Conservation (phyloP, 345 rosid species). For the Populus euphratica region DNA sequence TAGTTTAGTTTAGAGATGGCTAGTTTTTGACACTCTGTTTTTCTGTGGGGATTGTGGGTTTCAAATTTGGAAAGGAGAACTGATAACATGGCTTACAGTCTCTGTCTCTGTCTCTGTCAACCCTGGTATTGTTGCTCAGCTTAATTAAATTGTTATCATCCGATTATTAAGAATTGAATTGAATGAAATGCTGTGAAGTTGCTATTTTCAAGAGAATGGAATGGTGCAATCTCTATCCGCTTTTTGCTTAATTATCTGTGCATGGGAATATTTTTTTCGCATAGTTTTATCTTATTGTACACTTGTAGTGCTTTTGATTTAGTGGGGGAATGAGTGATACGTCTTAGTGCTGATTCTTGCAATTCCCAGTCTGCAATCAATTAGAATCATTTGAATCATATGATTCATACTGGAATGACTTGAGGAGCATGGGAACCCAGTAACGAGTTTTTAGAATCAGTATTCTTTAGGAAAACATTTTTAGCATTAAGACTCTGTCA, state of each 20-base stretch:
- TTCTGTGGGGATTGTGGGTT: too few relatives aligned
- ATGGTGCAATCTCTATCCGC: neutral
- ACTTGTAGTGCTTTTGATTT: neutral
- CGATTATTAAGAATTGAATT: too few relatives aligned
- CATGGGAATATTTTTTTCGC: neutral
- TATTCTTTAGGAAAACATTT: neutral
- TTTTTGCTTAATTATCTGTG: neutral
- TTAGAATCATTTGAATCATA: neutral
- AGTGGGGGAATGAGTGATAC: neutral
- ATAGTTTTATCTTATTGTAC: neutral
- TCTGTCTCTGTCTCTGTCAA: too few relatives aligned
- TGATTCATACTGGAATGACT: neutral
- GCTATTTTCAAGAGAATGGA: neutral
- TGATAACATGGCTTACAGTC: too few relatives aligned
- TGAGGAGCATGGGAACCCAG: neutral
- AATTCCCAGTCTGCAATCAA: neutral
- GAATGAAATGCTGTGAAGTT: too few relatives aligned
- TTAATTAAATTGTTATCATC: too few relatives aligned
- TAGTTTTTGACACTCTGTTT: too few relatives aligned
- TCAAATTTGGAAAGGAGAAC: too few relatives aligned
- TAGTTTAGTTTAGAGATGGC: too few relatives aligned
- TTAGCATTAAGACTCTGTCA: neutral
- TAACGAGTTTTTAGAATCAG: neutral
- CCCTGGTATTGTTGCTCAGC: too few relatives aligned
- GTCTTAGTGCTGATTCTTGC: neutral